These are phyloP conservation scores for Cyathus olla DNA, from an alignment of 1,284 basidiomycete species.

Conservation along the genomic window DNA sequence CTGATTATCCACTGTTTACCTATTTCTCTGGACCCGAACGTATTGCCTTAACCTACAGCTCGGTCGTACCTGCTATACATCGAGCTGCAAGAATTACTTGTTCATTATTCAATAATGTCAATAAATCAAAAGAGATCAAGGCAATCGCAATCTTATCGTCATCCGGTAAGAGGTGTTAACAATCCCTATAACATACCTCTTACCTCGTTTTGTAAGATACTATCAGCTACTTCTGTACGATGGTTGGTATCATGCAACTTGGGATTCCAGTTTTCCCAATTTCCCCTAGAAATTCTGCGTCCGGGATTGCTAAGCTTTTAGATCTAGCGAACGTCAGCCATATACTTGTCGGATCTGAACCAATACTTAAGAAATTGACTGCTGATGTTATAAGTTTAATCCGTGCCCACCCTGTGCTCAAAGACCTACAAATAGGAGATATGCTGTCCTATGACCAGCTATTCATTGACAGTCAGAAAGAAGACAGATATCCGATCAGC, in stretches of 20 bases:
- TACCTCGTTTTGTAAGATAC: neutral
- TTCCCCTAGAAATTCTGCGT: neutral
- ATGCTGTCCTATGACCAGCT: too few relatives aligned
- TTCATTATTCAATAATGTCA: neutral
- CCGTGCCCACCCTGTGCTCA: too few relatives aligned
- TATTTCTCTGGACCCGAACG: slow-evolving; percentile 17
- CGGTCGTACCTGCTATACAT: slow-evolving; percentile 27
- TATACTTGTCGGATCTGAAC: neutral
- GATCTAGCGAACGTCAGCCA: neutral
- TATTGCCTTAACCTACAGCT: slow-evolving; percentile 18
- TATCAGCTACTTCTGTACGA: neutral
- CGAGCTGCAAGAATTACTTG: slow-evolving; percentile 16
- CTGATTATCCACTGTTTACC: slow-evolving; percentile 33
- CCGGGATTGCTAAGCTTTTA: neutral
- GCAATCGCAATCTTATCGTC: neutral
- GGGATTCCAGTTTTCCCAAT: neutral
- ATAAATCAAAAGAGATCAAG: neutral
- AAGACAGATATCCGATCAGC: too few relatives aligned
- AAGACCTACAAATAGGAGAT: too few relatives aligned
- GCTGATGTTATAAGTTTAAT: neutral
- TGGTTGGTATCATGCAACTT: neutral
- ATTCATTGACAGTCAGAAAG: too few relatives aligned
- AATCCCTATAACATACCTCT: neutral
- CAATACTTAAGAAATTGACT: neutral
- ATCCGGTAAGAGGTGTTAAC: neutral